A percentile compares a stretch with the other conserved stretches of the same genome.
phyloP scores from a whole-genome alignment of 805 yeast genomes.

The Isabelozyma heimii region DNA sequence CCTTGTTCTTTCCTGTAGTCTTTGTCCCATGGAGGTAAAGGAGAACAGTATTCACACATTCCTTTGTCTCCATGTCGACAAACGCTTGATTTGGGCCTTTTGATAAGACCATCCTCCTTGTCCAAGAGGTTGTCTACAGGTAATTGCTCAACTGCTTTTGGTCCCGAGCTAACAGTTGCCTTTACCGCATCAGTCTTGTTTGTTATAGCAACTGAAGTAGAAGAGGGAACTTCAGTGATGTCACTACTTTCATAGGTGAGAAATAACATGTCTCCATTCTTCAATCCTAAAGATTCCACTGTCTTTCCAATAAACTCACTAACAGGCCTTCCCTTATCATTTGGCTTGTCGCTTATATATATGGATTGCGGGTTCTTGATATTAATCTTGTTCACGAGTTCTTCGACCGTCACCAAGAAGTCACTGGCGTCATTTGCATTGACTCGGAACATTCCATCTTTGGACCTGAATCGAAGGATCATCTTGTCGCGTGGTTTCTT shows the following conservation, averaged over 20 bases:
- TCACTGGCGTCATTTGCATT: constrained; percentile 43
- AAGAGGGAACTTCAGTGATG: neutral
- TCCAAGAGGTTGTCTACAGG: constrained; percentile 68
- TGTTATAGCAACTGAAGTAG: constrained; percentile 3
- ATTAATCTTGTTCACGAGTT: constrained; percentile 26
- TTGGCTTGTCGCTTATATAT: constrained; percentile 45
- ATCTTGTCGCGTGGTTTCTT: neutral
- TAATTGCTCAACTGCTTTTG: constrained; percentile 45
- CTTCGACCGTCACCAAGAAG: constrained; percentile 45
- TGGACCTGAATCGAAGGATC: constrained; percentile 73
- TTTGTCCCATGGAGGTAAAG: constrained; percentile 92
- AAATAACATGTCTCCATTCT: constrained; percentile 60
- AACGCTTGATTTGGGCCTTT: constrained; percentile 55
- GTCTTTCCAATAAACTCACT: constrained; percentile 32
- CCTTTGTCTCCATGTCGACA: constrained; percentile 92
- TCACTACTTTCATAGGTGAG: constrained; percentile 28
- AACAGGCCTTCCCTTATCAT: constrained; percentile 41
- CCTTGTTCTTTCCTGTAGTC: constrained; percentile 69
- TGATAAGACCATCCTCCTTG: constrained; percentile 67
- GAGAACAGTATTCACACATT: constrained; percentile 97
- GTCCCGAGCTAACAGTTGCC: constrained; percentile 3
- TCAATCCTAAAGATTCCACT: constrained; percentile 45
- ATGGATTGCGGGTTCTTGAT: constrained; percentile 20
- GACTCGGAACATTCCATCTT: constrained; percentile 78
- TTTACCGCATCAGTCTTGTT: neutral